Evolutionary conservation across 345 rosid species (phyloP), one percentile per base, ranked within the genome.

Genomic region (Mangifera indica): DNA sequence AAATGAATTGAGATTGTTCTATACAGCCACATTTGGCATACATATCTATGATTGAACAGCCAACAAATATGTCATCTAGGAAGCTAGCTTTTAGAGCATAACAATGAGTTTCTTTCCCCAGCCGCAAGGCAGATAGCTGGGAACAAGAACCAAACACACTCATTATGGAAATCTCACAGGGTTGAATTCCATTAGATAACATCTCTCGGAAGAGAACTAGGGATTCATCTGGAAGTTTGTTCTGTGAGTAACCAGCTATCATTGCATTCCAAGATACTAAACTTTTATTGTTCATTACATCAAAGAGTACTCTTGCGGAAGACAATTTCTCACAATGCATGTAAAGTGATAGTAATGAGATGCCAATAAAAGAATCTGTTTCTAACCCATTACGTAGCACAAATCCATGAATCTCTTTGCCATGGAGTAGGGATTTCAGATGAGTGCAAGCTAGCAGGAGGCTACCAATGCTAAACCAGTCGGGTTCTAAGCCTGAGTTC

Each of bases 231-330:
- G 86, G 87, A 80, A 78, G 81, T 53, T 78, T 81, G 71, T 80
- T 90, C 64, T 83, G 93, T 54, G 79, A 80, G 81, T 83, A 85
- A 29, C 91, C 89, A 45, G 81, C 66, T 60, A 85, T 77, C 76
- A 90, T 69, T 63, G 87, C 78, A 72, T 88, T 90, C 92, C 92
- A 89, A 46, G 90, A 86, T 63, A 89, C 87, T 70, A 78, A 40
- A 68, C 68, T 78, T 64, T 82, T 86, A 48, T 83, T 75, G 81
- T 80, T 78, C 79, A 81, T 82, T 51, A 62, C 64, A 14, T 86
- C 83, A 76, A 87, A 87, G 77, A 89, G 66, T 10, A 67, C 18
- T 15, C 80, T 72, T n/a, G 89, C 88, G 64, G 77, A 69, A 63
- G 61, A 44, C n/a, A 80, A 63, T 80, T 80, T 80, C 62, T 80